These are phyloP conservation scores for Carpinus viminea DNA, from an alignment of 306 rosid genomes.

Conservation along the genomic window DNA sequence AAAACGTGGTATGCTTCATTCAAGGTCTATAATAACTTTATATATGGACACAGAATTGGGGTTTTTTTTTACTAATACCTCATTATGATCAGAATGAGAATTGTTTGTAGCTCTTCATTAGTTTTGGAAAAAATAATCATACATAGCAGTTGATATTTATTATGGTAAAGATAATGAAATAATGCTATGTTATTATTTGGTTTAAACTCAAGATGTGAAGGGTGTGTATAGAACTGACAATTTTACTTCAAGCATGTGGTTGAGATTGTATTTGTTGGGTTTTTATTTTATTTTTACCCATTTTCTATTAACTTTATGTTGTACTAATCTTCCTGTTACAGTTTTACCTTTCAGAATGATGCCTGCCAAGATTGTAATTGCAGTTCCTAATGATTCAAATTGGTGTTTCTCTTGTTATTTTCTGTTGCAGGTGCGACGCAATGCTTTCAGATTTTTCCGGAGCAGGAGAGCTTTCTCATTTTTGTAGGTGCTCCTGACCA, in stretches of 20 bases:
- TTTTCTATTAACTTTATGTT: slow-evolving; percentile 9
- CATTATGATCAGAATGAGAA: slow-evolving; percentile 10
- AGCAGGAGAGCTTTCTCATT: slow-evolving; percentile 43
- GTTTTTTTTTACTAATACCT: slow-evolving; percentile 22
- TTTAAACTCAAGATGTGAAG: slow-evolving; percentile 15
- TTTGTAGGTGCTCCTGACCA: slow-evolving; percentile 43
- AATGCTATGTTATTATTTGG: slow-evolving; percentile 22
- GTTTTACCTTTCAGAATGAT: slow-evolving; percentile 2
- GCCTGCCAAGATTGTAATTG: neutral
- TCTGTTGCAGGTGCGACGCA: slow-evolving; percentile 42
- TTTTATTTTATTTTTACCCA: neutral
- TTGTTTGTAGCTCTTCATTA: slow-evolving; percentile 10
- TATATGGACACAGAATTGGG: slow-evolving; percentile 18
- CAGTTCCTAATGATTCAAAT: slow-evolving; percentile 12
- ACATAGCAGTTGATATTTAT: neutral
- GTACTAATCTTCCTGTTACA: neutral
- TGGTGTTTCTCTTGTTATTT: slow-evolving; percentile 19
- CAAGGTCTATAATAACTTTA: slow-evolving; percentile 20
- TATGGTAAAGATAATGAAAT: neutral
- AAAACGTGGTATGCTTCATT: slow-evolving; percentile 50
- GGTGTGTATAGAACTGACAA: slow-evolving; percentile 2
- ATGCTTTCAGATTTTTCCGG: slow-evolving; percentile 35
- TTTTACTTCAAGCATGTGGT: slow-evolving; percentile 12
- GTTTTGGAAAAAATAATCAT: slow-evolving; percentile 3
- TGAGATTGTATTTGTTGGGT: neutral